These are phyloP conservation scores for Penicillium roqueforti DNA, from an alignment of 495 filamentous ascomycete genomes.

Conservation along the genomic window DNA sequence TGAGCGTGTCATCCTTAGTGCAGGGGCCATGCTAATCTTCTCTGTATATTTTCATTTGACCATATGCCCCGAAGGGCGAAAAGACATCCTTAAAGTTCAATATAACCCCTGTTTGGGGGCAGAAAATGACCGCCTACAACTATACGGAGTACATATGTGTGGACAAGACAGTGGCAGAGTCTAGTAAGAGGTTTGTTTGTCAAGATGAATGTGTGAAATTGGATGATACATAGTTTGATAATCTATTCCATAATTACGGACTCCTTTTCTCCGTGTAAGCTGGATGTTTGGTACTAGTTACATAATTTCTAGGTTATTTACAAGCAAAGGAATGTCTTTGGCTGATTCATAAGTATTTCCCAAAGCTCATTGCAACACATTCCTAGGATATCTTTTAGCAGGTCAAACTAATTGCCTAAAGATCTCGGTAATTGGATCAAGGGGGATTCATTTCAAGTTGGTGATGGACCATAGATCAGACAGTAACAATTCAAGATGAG, in stretches of 20 bases:
- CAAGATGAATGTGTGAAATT: not conserved
- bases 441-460: not conserved
- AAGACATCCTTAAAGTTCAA: no score
- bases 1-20: constrained; percentile 99
- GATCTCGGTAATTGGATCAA: not conserved
- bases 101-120: not conserved
- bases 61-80: constrained; percentile 68
- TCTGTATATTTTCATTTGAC: constrained; percentile 81
- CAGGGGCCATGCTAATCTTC: constrained; percentile 99
- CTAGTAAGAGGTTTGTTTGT: not conserved
- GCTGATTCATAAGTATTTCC: not conserved
- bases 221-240: not conserved
- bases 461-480: not conserved
- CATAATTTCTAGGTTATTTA: no score
- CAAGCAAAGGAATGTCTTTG: no score
- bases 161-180: not conserved
- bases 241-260: no score
- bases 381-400: not conserved
- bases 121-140: not conserved
- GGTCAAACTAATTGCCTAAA: not conserved
- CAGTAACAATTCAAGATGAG: no score
- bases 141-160: no score
- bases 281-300: not conserved
- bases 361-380: not conserved
- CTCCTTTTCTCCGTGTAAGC: no score